A percentile compares a stretch with the other conserved stretches of the same genome.
Evolutionary conservation across 177 flowering plant genomes (phyloP).

Genomic region (Viscum album): DNA sequence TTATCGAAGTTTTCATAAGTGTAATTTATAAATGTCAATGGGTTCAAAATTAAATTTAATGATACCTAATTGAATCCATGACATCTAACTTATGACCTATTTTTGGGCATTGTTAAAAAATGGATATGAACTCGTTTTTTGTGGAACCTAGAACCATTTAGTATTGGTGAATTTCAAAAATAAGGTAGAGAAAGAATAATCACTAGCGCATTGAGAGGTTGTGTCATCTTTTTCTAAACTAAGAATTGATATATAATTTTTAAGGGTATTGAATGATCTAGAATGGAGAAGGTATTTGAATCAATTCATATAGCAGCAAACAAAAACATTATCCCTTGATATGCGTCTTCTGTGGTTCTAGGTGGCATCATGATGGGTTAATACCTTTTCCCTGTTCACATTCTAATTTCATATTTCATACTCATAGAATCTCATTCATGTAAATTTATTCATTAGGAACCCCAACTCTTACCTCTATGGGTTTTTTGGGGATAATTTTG

Average conservation of each 20-base stretch:
- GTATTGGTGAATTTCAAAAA: conserved; percentile 87
- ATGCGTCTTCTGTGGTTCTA: conserved; percentile 99
- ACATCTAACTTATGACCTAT: not conserved
- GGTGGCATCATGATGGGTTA: conserved; percentile 99
- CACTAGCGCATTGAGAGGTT: not conserved
- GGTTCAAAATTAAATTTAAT: not conserved
- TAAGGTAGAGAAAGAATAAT: conserved; percentile 42
- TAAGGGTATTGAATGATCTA: conserved; percentile 97
- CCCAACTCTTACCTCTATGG: conserved; percentile 94
- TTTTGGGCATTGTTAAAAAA: conserved; percentile 48
- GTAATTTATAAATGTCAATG: not conserved
- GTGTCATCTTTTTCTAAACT: too few relatives aligned
- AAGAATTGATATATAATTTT: conserved; percentile 2
- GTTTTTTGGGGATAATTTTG: conserved; percentile 88
- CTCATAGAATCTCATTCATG: too few relatives aligned
- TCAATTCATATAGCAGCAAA: conserved; percentile 93
- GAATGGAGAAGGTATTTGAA: conserved; percentile 91
- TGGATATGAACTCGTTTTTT: conserved; percentile 98
- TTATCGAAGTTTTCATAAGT: conserved; percentile 87
- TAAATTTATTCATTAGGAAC: conserved; percentile 47
- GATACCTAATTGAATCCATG: not conserved
- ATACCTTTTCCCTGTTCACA: conserved; percentile 2
- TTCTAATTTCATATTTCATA: not conserved
- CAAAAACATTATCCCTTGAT: conserved; percentile 97
- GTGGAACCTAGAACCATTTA: conserved; percentile 94